Evolutionary conservation across 306 rosid genomes (phyloP).

Genomic region (Malus fusca): DNA sequence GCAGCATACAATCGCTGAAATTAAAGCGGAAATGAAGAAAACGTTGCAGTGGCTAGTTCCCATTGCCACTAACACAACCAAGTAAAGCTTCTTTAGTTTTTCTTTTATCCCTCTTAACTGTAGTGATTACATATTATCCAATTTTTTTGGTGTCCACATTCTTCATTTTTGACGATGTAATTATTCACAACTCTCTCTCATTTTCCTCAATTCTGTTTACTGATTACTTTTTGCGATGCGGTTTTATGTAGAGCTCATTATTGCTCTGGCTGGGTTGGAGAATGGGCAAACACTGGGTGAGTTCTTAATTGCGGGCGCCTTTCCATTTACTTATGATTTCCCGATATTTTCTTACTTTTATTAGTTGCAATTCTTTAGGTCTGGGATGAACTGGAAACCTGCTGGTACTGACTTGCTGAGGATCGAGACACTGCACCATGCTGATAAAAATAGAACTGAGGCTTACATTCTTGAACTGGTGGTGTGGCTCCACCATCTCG

Average conservation of each 20-base stretch:
- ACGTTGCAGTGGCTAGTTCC: slow-evolving; percentile 94
- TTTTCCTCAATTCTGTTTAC: neutral
- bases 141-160: neutral
- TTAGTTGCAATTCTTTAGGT: slow-evolving; percentile 37
- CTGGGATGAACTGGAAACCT: slow-evolving; percentile 62
- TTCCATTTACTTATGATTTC: neutral
- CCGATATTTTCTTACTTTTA: slow-evolving; percentile 6
- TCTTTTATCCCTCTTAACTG: neutral
- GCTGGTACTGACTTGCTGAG: slow-evolving; percentile 65
- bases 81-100: slow-evolving; percentile 36
- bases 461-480: slow-evolving; percentile 76
- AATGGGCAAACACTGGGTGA: slow-evolving; percentile 97
- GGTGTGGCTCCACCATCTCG: slow-evolving; percentile 86
- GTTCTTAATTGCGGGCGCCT: slow-evolving; percentile 16
- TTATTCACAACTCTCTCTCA: neutral
- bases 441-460: slow-evolving; percentile 80
- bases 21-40: slow-evolving; percentile 96
- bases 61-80: slow-evolving; percentile 81
- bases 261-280: slow-evolving; percentile 99
- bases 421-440: slow-evolving; percentile 91
- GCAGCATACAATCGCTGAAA: slow-evolving; percentile 85
- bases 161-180: neutral
- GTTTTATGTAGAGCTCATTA: slow-evolving; percentile 72
- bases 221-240: neutral
- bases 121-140: neutral